Evolutionary conservation across 306 rosid genomes (phyloP).

Genomic region (Cyclanthera cordifolia): DNA sequence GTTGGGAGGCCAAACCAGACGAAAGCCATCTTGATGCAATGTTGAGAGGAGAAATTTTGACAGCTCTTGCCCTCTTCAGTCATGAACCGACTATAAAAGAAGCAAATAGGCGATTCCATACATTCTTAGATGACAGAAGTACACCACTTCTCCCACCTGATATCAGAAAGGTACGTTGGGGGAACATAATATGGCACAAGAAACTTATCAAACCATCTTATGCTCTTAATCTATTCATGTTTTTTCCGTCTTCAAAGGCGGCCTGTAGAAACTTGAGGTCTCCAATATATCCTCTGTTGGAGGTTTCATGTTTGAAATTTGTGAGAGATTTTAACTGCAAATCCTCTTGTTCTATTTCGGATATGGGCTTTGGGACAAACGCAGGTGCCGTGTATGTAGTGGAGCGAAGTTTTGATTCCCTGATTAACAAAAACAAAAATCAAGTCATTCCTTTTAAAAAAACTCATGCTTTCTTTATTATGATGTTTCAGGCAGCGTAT

Average conservation of each 20-base stretch:
- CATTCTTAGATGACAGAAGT: conserved; percentile 65
- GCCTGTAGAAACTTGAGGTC: no score
- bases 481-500: conserved; percentile 63
- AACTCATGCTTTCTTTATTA: conserved; percentile 18
- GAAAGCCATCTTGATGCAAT: conserved; percentile 62
- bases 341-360: no score
- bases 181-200: conserved; percentile 3
- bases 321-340: no score
- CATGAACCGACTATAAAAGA: conserved; percentile 63
- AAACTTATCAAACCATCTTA: background rate
- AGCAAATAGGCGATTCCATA: conserved; percentile 62
- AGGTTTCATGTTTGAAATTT: no score
- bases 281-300: no score
- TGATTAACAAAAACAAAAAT: no score
- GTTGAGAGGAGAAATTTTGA: conserved; percentile 92
- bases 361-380: no score
- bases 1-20: conserved; percentile 73
- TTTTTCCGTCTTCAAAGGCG: background rate
- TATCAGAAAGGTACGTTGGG: conserved; percentile 54
- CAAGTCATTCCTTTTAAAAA: no score
- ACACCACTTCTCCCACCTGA: conserved; percentile 85
- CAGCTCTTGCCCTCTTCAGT: conserved; percentile 61
- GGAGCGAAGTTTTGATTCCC: no score
- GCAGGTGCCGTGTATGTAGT: no score
- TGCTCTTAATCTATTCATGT: background rate